A percentile compares a stretch with the other conserved stretches of the same genome.
These are phyloP conservation scores for Podospora didyma DNA, from an alignment of 495 filamentous ascomycete species.

Conservation along the genomic window DNA sequence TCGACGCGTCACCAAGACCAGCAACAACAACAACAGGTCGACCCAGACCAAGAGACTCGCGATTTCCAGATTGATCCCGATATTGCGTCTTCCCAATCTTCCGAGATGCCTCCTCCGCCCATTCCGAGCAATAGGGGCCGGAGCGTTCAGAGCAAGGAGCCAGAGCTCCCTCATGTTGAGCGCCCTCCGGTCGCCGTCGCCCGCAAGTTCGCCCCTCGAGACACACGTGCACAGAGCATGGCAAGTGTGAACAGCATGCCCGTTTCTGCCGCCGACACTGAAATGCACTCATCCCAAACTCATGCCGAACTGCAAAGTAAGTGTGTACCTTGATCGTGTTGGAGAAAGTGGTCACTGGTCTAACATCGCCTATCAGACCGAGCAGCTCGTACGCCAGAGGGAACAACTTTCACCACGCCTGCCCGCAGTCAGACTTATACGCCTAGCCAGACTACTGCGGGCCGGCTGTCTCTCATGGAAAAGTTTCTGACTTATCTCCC, in stretches of 20 bases:
- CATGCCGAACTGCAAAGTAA: too few species aligned
- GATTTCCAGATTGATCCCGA: conserved; percentile 21
- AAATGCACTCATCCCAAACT: not conserved
- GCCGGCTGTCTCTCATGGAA: conserved; percentile 10
- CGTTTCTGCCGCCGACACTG: not conserved
- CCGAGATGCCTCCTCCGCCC: conserved; percentile 23
- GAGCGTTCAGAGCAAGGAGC: conserved; percentile 8
- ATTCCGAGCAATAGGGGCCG: conserved; percentile 12
- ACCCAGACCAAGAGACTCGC: conserved; percentile 7
- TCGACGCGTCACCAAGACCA: conserved; percentile 21
- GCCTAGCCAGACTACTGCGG: conserved; percentile 3
- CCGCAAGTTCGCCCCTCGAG: conserved; percentile 11
- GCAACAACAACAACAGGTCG: conserved; percentile 9
- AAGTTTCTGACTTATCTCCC: conserved; percentile 9
- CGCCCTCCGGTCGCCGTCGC: not conserved
- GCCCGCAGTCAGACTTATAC: not conserved
- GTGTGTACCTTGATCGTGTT: too few species aligned
- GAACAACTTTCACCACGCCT: not conserved
- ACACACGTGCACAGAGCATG: conserved; percentile 14
- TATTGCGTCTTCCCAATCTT: conserved; percentile 16
- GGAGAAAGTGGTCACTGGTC: too few species aligned
- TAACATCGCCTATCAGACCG: too few species aligned
- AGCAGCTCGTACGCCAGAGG: too few species aligned
- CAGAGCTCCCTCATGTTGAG: not conserved
- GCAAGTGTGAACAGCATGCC: conserved; percentile 16